phyloP scores from a whole-genome alignment of 164 flowering plant species.

The Stephania japonica region DNA sequence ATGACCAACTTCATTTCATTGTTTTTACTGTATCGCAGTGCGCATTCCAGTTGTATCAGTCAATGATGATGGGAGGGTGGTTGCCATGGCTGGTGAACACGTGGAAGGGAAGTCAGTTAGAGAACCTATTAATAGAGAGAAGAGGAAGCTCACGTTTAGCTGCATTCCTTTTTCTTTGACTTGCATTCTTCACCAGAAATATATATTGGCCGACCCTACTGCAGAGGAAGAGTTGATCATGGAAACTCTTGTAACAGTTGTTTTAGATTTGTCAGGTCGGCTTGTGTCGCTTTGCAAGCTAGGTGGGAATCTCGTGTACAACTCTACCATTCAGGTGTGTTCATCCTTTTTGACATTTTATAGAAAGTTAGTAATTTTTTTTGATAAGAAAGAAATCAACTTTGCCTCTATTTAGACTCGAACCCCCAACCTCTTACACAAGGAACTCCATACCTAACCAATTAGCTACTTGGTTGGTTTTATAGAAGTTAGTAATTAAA shows the following conservation, averaged over 20 bases:
- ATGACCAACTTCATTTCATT: slow-evolving; percentile 6
- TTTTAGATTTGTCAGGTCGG: slow-evolving; percentile 52
- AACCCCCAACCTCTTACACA: too few species aligned
- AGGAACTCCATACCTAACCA: too few species aligned
- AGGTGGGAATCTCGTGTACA: slow-evolving; percentile 77
- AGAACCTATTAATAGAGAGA: slow-evolving; percentile 68
- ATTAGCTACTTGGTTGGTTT: too few species aligned
- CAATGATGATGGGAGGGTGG: slow-evolving; percentile 77
- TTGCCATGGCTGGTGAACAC: slow-evolving; percentile 41
- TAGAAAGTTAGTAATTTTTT: neutral
- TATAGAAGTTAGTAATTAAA: too few species aligned
- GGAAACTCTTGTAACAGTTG: slow-evolving; percentile 63
- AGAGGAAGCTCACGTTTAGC: slow-evolving; percentile 50
- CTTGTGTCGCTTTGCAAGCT: slow-evolving; percentile 89
- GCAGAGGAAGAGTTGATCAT: slow-evolving; percentile 57
- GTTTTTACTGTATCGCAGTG: slow-evolving; percentile 40
- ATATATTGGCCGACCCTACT: slow-evolving; percentile 82
- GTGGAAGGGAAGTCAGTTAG: slow-evolving; percentile 31
- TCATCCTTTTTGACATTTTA: neutral
- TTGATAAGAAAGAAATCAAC: too few species aligned
- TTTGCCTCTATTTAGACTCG: too few species aligned
- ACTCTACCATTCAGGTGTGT: slow-evolving; percentile 66
- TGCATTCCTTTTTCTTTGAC: slow-evolving; percentile 74
- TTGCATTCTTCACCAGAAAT: slow-evolving; percentile 76
- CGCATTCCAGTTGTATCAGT: slow-evolving; percentile 73